phyloP scores from a whole-genome alignment of 306 rosid species.

The Acacia crassicarpa region DNA sequence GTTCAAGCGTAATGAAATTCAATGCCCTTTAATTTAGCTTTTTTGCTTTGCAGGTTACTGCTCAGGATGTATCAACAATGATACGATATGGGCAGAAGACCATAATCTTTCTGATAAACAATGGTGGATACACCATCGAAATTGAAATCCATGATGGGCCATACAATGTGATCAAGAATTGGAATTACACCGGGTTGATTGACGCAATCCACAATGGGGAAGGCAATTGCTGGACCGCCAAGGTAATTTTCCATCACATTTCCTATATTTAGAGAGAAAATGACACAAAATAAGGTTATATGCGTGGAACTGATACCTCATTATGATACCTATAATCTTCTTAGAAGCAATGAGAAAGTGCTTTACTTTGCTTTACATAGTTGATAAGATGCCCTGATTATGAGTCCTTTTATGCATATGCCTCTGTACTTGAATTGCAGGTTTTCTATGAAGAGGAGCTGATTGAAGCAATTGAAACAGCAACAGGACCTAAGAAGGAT shows the following conservation, averaged over 20 bases:
- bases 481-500: conserved; percentile 50
- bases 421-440: conserved; percentile 23
- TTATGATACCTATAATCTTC: neutral
- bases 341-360: neutral
- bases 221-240: conserved; percentile 77
- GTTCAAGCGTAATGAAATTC: neutral
- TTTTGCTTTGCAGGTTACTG: conserved; percentile 52
- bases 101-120: conserved; percentile 65
- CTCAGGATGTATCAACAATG: conserved; percentile 71
- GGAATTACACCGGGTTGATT: conserved; percentile 63
- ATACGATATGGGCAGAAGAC: conserved; percentile 48
- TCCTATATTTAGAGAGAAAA: no score
- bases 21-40: neutral
- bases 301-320: neutral
- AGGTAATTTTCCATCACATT: conserved; percentile 34
- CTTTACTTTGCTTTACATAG: neutral
- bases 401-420: neutral
- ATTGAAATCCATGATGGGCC: conserved; percentile 77
- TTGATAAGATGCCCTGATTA: neutral
- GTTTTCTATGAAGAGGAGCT: conserved; percentile 66
- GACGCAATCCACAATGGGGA: conserved; percentile 71
- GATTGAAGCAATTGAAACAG: conserved; percentile 46
- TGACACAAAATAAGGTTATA: neutral
- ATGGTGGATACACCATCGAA: conserved; percentile 74
- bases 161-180: conserved; percentile 67